A percentile compares a stretch with the other conserved stretches of the same genome.
Conservation (phyloP, 2,329 filamentous ascomycete genomes). For the Fusarium citri region DNA sequence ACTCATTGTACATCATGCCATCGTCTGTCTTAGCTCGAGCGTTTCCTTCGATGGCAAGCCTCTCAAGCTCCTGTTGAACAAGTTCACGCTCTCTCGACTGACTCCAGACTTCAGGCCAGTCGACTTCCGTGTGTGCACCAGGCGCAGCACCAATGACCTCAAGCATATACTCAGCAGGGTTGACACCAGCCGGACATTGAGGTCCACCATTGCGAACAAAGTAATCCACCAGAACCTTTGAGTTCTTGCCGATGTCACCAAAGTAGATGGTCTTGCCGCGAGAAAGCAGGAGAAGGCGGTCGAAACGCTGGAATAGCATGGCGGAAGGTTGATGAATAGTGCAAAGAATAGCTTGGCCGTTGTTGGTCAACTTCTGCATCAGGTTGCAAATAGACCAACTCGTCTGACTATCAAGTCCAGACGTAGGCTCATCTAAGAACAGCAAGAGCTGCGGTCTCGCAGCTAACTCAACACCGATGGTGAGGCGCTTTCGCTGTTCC, state of each 20-base stretch:
- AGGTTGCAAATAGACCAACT: conserved; percentile 71
- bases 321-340: conserved; percentile 65
- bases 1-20: conserved; percentile 44
- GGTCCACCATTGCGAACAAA: conserved; percentile 72
- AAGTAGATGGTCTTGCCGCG: conserved; percentile 75
- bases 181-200: conserved; percentile 64
- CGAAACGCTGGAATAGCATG: conserved; percentile 63
- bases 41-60: conserved; percentile 12
- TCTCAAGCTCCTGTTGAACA: conserved; percentile 52
- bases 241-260: conserved; percentile 70
- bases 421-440: conserved; percentile 69
- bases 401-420: conserved; percentile 69
- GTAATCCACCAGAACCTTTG: conserved; percentile 64
- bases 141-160: conserved; percentile 59
- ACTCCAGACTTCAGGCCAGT: conserved; percentile 55
- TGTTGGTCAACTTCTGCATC: conserved; percentile 66
- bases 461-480: conserved; percentile 67
- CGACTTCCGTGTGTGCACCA: conserved; percentile 58
- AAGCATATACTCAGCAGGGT: conserved; percentile 78
- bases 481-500: conserved; percentile 69
- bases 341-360: conserved; percentile 61
- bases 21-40: not conserved
- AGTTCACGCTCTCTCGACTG: conserved; percentile 47
- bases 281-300: conserved; percentile 69
- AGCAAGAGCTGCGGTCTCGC: conserved; percentile 66